Evolutionary conservation across 345 rosid genomes (phyloP).

Genomic region (Lepidium africanum): DNA sequence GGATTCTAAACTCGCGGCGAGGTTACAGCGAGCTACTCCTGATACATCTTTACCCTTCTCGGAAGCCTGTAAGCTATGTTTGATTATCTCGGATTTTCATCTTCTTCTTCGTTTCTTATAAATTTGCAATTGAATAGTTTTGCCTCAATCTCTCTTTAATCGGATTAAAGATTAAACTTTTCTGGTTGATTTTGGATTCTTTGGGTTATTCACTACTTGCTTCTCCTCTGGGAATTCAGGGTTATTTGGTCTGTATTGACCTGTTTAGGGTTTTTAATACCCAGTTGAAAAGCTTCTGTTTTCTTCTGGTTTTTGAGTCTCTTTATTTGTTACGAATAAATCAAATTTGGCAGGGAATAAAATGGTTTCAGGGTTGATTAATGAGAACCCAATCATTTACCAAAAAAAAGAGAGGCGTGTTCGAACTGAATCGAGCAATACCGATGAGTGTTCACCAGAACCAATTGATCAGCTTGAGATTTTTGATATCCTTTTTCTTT

Average conservation of each 20-base stretch:
- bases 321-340: background rate
- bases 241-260: background rate
- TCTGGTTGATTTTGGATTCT: background rate
- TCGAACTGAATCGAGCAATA: slow-evolving; percentile 27
- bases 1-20: too few relatives aligned
- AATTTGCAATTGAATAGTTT: background rate
- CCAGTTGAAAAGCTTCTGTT: background rate
- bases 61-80: background rate
- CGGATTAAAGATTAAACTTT: background rate
- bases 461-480: slow-evolving; percentile 81
- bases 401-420: slow-evolving; percentile 57
- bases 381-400: slow-evolving; percentile 75
- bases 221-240: background rate
- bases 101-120: background rate
- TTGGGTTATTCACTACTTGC: background rate
- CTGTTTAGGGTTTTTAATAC: background rate
- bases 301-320: background rate
- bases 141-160: background rate
- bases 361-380: slow-evolving; percentile 76
- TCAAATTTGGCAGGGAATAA: background rate
- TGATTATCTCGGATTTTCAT: background rate
- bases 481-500: slow-evolving; percentile 67
- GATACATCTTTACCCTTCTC: too few relatives aligned
- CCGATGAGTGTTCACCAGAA: slow-evolving; percentile 57
- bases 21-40: too few relatives aligned